These are phyloP conservation scores for Rhinocladiella mackenziei DNA, from an alignment of 2,329 filamentous ascomycete genomes.

Conservation along the genomic window DNA sequence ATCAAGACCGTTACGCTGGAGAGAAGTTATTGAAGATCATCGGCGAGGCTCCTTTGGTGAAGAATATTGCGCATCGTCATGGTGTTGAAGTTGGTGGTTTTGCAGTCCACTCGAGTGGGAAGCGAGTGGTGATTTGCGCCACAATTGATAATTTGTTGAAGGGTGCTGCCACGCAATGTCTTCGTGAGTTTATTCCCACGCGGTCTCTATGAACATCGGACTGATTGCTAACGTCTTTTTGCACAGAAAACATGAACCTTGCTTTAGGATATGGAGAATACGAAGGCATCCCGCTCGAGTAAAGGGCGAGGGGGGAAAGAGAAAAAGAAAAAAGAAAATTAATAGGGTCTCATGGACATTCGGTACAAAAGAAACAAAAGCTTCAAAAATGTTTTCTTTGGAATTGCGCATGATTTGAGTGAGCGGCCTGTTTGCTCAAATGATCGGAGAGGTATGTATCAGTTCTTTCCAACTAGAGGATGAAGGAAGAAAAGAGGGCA, in stretches of 20 bases:
- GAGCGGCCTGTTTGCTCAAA: too few relatives aligned
- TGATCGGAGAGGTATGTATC: too few relatives aligned
- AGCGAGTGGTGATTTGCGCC: conserved; percentile 87
- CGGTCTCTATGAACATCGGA: background rate
- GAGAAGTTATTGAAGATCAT: conserved; percentile 92
- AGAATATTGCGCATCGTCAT: conserved; percentile 78
- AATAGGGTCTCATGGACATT: background rate
- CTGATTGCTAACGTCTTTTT: conserved; percentile 9
- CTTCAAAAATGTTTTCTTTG: background rate
- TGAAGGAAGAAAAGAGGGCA: too few relatives aligned
- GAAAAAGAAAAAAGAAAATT: too few relatives aligned
- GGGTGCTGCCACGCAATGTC: conserved; percentile 86
- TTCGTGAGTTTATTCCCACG: conserved; percentile 62
- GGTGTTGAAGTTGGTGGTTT: conserved; percentile 93
- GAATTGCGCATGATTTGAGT: background rate
- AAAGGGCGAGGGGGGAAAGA: background rate
- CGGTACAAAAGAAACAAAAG: background rate
- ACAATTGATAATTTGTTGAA: conserved; percentile 94
- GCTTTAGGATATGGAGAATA: conserved; percentile 85
- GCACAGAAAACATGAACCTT: conserved; percentile 83
- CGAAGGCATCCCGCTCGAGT: conserved; percentile 70
- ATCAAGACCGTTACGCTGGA: conserved; percentile 92
- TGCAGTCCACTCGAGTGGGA: conserved; percentile 83
- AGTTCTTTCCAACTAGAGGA: too few relatives aligned
- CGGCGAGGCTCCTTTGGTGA: conserved; percentile 81